Conservation (phyloP, 2,329 filamentous ascomycete species). For the Thermothelomyces thermophilus region DNA sequence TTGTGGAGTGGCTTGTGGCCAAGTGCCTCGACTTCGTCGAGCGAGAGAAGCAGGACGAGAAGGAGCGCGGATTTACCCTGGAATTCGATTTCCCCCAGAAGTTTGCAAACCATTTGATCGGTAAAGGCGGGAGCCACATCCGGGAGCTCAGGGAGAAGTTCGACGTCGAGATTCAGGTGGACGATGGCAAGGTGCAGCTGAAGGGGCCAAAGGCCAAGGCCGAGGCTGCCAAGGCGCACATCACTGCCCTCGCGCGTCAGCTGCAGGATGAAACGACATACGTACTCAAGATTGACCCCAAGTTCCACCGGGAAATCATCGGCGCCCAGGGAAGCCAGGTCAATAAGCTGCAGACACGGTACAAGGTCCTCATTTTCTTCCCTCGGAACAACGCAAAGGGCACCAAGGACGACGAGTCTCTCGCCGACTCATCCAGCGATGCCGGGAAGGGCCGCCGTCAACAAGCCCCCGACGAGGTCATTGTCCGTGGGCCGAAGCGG, state of each 20-base stretch:
- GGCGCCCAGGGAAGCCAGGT: slow-evolving; percentile 82
- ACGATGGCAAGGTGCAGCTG: slow-evolving; percentile 89
- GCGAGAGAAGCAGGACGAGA: slow-evolving; percentile 86
- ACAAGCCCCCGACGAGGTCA: slow-evolving; percentile 81
- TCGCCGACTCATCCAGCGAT: slow-evolving; percentile 63
- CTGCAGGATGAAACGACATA: slow-evolving; percentile 88
- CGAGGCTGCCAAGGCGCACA: slow-evolving; percentile 76
- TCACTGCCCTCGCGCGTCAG: slow-evolving; percentile 69
- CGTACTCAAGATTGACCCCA: slow-evolving; percentile 80
- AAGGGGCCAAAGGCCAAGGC: slow-evolving; percentile 95
- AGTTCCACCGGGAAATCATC: slow-evolving; percentile 92
- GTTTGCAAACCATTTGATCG: slow-evolving; percentile 78
- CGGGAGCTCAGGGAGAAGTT: slow-evolving; percentile 60
- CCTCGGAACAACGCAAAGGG: slow-evolving; percentile 58
- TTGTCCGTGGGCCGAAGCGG: slow-evolving; percentile 84
- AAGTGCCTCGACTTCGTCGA: slow-evolving; percentile 76
- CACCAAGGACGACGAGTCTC: slow-evolving; percentile 61
- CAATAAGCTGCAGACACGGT: slow-evolving; percentile 84
- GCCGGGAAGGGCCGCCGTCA: slow-evolving; percentile 58
- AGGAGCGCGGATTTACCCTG: slow-evolving; percentile 81
- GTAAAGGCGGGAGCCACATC: slow-evolving; percentile 61
- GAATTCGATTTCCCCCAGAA: slow-evolving; percentile 93
- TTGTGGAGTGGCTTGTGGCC: slow-evolving; percentile 62
- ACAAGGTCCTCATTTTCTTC: slow-evolving; percentile 94
- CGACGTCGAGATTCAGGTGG: slow-evolving; percentile 74